A percentile compares a stretch with the other conserved stretches of the same genome.
These are phyloP conservation scores for Pseudotsuga menziesii DNA, from an alignment of 75 land plant genomes.

Conservation along the genomic window DNA sequence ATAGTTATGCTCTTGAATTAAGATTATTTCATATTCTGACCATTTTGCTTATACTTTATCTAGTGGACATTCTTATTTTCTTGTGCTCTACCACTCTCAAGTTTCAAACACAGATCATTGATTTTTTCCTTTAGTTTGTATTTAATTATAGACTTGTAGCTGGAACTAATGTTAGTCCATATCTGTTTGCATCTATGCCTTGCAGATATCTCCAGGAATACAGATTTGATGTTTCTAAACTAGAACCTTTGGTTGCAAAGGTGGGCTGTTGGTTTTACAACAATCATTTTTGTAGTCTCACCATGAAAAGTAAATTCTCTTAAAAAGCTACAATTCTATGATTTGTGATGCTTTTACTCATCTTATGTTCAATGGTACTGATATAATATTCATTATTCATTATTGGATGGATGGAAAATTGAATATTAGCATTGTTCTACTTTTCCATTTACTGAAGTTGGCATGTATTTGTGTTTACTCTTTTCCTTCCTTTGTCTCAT, in stretches of 20 bases:
- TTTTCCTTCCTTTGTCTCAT: background rate
- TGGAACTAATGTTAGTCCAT: background rate
- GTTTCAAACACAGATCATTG: background rate
- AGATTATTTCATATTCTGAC: background rate
- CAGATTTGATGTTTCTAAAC: slow-evolving; percentile 81
- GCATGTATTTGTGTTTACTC: background rate
- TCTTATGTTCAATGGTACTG: background rate
- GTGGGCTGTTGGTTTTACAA: slow-evolving; percentile 18
- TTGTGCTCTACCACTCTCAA: background rate
- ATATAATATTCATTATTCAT: background rate
- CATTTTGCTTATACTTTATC: background rate
- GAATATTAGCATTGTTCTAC: background rate
- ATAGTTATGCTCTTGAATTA: background rate
- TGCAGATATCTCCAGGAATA: slow-evolving; percentile 65
- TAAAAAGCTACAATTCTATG: too few relatives aligned
- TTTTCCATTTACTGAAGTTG: background rate
- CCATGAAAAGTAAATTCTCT: background rate
- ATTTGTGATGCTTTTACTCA: background rate
- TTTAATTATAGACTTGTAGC: background rate
- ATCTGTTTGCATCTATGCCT: too few relatives aligned
- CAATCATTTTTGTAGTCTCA: background rate
- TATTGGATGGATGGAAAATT: background rate
- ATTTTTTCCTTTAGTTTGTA: background rate
- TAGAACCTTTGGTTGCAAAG: slow-evolving; percentile 96
- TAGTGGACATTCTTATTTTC: background rate